Evolutionary conservation across 176 grass and related monocot species (phyloP), one percentile per base, ranked within the genome.

Genomic region (Stipa capillata): DNA sequence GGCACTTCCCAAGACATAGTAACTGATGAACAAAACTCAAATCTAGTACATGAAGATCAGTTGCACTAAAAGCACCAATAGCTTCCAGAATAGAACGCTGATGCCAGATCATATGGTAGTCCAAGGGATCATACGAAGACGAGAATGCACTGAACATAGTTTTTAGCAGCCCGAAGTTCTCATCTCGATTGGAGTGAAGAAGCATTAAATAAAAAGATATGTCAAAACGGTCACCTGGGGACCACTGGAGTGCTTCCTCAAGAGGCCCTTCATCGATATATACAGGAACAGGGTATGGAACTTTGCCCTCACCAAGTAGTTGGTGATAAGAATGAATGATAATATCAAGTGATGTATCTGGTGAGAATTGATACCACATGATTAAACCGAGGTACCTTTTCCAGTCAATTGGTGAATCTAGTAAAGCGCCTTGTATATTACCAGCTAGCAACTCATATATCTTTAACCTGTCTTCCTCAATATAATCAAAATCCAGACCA

Each of bases 91-190:
- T 82, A 16, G 87, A 92, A 32, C 85, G 86, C 42, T 90, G 91
- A 79, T 94, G 95, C 95, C 95, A 94, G 69, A 98, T 92, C 92
- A 98, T 94, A 89, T 98, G 95, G 84, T 92, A 90, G 77, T 94
- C 92, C 73, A 94, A 86, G 58, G 95, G 89, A 82, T 94, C 95
- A 53, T 94, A 69, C 17, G 91, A 92, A 56, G 91, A 92, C 31
- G 90, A 87, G 40, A 94, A 92, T 79, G 95, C 95, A 88, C 95
- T 92, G 67, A 98, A 92, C 92, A 93, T 92, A 33, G 87, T 85
- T 64, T 98, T 94, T 66, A 94, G 78, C 65, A 90, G 72, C 58
- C 55, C 81, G 76, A 86, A 88, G 49, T 77, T 87, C 59, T 83
- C 73, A 12, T 74, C 85, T 65, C 83, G 78, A 72, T 92, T 91